These are phyloP conservation scores for Penicillium sp. DNA, from an alignment of 2,329 filamentous ascomycete genomes.

Conservation along the genomic window DNA sequence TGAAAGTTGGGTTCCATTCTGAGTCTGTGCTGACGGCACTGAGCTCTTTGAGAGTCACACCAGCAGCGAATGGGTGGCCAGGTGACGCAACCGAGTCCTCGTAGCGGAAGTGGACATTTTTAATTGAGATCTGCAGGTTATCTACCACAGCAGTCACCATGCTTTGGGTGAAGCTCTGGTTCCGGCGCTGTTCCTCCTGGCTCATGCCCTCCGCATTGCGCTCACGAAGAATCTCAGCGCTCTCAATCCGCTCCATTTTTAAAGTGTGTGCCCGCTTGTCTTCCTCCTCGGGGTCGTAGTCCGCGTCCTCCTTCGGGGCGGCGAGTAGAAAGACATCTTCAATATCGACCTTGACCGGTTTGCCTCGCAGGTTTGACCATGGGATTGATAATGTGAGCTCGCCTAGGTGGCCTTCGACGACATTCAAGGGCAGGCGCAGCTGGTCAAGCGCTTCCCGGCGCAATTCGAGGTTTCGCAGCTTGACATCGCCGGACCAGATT, in stretches of 20 bases:
- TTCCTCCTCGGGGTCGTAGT: slow-evolving; percentile 90
- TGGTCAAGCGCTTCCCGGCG: slow-evolving; percentile 94
- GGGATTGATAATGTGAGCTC: slow-evolving; percentile 88
- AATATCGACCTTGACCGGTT: slow-evolving; percentile 89
- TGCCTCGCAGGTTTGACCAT: slow-evolving; percentile 93
- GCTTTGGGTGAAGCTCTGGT: slow-evolving; percentile 94
- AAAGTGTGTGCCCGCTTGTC: slow-evolving; percentile 77
- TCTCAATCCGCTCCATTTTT: slow-evolving; percentile 98
- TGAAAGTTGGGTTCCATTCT: slow-evolving; percentile 92
- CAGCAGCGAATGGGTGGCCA: slow-evolving; percentile 88
- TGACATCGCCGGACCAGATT: slow-evolving; percentile 98
- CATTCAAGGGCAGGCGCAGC: slow-evolving; percentile 91
- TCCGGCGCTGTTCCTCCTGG: slow-evolving; percentile 92
- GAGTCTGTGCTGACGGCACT: slow-evolving; percentile 94
- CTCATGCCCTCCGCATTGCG: slow-evolving; percentile 88
- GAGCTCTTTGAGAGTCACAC: slow-evolving; percentile 89
- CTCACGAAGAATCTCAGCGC: slow-evolving; percentile 89
- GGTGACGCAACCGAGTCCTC: slow-evolving; percentile 95
- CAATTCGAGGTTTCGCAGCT: slow-evolving; percentile 84
- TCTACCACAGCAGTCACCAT: slow-evolving; percentile 94
- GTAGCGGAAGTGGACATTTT: slow-evolving; percentile 97
- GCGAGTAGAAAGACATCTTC: slow-evolving; percentile 95
- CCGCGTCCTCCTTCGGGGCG: slow-evolving; percentile 88
- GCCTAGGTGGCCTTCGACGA: slow-evolving; percentile 89
- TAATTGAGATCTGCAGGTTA: slow-evolving; percentile 94